phyloP scores from a whole-genome alignment of 768 basidiomycete species.

The Termitomyces sp. region DNA sequence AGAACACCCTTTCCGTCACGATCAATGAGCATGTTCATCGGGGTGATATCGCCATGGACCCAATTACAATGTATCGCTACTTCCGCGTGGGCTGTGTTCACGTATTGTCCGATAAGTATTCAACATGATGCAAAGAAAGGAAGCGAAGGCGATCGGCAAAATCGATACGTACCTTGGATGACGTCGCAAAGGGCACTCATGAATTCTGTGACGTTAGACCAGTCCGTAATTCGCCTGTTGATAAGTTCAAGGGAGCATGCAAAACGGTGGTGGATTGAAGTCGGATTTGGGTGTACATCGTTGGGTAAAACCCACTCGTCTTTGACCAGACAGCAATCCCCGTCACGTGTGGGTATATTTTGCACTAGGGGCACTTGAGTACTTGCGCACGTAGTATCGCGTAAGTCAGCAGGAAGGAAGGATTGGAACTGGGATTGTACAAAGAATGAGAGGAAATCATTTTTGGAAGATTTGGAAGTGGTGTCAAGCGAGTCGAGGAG shows the following conservation, averaged over 20 bases:
- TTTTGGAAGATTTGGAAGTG: background rate
- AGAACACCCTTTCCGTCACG: constrained; percentile 1
- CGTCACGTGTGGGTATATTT: background rate
- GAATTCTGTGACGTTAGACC: background rate
- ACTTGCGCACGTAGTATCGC: background rate
- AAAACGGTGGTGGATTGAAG: background rate
- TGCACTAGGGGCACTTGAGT: background rate
- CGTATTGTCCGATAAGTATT: background rate
- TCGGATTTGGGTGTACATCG: background rate
- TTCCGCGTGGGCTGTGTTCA: background rate
- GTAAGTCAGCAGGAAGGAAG: background rate
- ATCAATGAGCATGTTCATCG: background rate
- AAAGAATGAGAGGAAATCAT: background rate
- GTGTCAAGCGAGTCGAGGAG: background rate
- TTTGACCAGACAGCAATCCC: background rate
- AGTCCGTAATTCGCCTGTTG: background rate
- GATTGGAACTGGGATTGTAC: background rate
- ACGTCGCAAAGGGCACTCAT: background rate
- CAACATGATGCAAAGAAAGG: background rate
- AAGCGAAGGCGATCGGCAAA: no score
- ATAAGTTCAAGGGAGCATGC: background rate
- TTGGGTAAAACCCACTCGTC: background rate
- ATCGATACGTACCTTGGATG: background rate
- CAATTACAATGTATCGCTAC: background rate
- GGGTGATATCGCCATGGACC: background rate